Conservation (phyloP, 495 filamentous ascomycete genomes). For the Lindgomyces ingoldianus region DNA sequence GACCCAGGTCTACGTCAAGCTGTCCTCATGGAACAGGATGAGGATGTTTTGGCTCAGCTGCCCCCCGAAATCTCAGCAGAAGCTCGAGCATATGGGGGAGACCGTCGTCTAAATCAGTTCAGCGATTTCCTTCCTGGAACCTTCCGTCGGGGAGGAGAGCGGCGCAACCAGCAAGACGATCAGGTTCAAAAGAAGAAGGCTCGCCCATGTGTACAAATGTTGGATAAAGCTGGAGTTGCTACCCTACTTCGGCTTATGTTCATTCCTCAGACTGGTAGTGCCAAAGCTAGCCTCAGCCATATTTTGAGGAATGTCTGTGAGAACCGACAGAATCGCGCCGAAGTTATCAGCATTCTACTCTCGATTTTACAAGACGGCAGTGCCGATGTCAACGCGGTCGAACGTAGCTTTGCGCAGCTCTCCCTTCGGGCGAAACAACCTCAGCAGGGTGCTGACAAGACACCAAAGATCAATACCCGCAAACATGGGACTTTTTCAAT, state of each 20-base stretch:
- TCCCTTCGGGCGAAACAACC: conserved; percentile 87
- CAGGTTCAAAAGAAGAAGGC: conserved; percentile 59
- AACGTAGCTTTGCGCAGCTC: conserved; percentile 90
- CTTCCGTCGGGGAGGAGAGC: conserved; percentile 40
- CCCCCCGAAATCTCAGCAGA: conserved; percentile 83
- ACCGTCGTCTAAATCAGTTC: conserved; percentile 62
- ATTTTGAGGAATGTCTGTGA: conserved; percentile 87
- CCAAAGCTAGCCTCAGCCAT: conserved; percentile 75
- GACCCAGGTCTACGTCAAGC: conserved; percentile 81
- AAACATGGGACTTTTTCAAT: conserved; percentile 55
- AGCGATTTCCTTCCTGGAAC: conserved; percentile 53
- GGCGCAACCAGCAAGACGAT: conserved; percentile 26
- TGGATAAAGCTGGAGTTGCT: conserved; percentile 93
- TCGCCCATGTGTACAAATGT: conserved; percentile 83
- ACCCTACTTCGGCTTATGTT: conserved; percentile 97
- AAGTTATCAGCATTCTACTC: conserved; percentile 90
- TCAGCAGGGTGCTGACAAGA: conserved; percentile 65
- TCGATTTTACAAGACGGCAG: conserved; percentile 97
- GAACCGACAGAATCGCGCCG: conserved; percentile 89
- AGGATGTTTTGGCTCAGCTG: conserved; percentile 81
- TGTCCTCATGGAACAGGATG: conserved; percentile 87
- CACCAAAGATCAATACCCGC: conserved; percentile 71
- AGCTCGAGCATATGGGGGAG: conserved; percentile 69
- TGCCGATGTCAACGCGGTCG: conserved; percentile 86
- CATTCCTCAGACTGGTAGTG: conserved; percentile 80